phyloP scores from a whole-genome alignment of 2,329 filamentous ascomycete genomes.

The Xylaria multiplex region DNA sequence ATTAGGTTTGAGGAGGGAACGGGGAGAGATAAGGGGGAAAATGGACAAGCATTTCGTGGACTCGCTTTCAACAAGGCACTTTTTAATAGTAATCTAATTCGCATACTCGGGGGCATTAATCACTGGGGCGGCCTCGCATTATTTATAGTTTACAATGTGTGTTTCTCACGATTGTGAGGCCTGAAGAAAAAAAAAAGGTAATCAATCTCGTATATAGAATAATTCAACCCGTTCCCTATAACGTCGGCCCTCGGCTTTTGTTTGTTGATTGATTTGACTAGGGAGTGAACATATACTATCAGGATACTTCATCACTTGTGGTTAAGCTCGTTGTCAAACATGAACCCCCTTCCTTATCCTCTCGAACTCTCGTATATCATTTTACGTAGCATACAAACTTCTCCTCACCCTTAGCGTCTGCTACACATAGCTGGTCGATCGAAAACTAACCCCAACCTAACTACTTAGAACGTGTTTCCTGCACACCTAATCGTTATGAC shows the following conservation, averaged over 20 bases:
- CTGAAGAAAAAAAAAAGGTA: not conserved
- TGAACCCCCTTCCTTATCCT: no score
- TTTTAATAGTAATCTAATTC: conserved; percentile 27
- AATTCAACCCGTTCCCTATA: conserved; percentile 14
- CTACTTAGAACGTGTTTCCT: no score
- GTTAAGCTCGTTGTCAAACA: no score
- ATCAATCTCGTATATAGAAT: conserved; percentile 23
- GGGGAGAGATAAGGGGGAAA: not conserved
- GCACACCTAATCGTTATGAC: no score
- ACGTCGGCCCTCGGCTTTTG: not conserved
- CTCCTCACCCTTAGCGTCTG: no score
- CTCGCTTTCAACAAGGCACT: not conserved
- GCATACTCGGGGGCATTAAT: conserved; percentile 1
- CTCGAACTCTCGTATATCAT: no score
- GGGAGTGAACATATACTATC: no score
- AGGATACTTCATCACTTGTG: no score
- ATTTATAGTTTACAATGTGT: not conserved
- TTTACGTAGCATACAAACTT: no score
- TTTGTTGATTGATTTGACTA: no score
- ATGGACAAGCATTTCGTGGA: not conserved
- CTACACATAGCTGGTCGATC: no score
- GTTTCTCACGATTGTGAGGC: conserved; percentile 1
- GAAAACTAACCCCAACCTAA: no score
- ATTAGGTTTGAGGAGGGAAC: not conserved
- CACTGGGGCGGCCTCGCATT: conserved; percentile 1